Evolutionary conservation across 2,329 filamentous ascomycete species (phyloP).

Genomic region (Paramyrothecium roridum): DNA sequence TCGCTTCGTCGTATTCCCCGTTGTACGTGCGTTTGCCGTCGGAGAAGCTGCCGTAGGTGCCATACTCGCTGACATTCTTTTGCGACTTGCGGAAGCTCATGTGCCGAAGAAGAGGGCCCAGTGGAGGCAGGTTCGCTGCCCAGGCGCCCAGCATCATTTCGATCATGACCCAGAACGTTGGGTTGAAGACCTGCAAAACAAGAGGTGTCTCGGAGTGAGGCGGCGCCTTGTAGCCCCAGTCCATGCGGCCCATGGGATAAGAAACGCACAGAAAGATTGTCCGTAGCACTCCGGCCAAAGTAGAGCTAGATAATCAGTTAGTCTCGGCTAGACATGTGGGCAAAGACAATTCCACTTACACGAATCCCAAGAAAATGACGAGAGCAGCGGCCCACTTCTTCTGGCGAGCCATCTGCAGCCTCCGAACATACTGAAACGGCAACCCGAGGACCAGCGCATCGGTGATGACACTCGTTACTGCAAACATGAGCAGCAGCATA

Average conservation of each 20-base stretch:
- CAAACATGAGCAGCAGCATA: slow-evolving; percentile 7
- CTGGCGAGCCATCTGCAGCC: slow-evolving; percentile 8
- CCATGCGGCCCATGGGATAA: slow-evolving; percentile 5
- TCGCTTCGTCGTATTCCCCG: neutral
- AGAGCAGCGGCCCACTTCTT: slow-evolving; percentile 5
- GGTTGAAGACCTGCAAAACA: slow-evolving; percentile 7
- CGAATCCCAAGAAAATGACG: slow-evolving; percentile 4
- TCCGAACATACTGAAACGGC: slow-evolving; percentile 3
- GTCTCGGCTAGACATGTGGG: neutral
- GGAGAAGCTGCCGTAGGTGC: neutral
- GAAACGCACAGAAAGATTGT: slow-evolving; percentile 7
- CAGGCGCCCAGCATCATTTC: slow-evolving; percentile 6
- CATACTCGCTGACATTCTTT: neutral
- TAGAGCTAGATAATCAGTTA: slow-evolving; percentile 3
- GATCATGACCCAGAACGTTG: slow-evolving; percentile 6
- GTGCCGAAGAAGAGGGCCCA: slow-evolving; percentile 2
- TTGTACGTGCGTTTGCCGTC: neutral
- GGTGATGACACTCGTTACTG: slow-evolving; percentile 7
- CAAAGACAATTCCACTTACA: slow-evolving; percentile 2
- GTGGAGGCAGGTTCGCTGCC: slow-evolving; percentile 6
- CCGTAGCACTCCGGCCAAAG: slow-evolving; percentile 4
- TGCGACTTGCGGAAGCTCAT: neutral
- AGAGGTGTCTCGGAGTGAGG: slow-evolving; percentile 3
- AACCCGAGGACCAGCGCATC: slow-evolving; percentile 5
- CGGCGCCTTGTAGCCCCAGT: slow-evolving; percentile 3